Evolutionary conservation across 2,329 filamentous ascomycete genomes (phyloP), one percentile per base, ranked within the genome.

Genomic region (Tolypocladium ovalisporum): DNA sequence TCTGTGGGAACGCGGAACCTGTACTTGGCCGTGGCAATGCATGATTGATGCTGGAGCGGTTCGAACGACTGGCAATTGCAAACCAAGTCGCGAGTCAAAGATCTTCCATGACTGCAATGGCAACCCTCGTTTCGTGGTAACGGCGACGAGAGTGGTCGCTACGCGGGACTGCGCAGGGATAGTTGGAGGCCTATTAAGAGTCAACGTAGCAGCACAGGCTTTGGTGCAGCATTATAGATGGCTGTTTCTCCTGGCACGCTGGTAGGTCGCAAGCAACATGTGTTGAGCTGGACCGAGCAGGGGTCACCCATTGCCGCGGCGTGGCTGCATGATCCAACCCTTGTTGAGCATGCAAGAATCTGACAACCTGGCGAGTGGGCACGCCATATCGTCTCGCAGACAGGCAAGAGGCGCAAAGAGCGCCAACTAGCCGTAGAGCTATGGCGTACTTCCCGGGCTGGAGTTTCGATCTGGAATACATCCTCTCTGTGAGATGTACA

Each of bases 261-360:
- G n/a, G 56, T 32, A 58, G 37, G 55, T 60, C 22, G 40, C 13
- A 36, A 57, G 47, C 51, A 55, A 35, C 27, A 29, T 54, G 17
- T 54, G 35, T 22, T 52, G 44, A 15, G 32, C 27, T 12, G 27
- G 34, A 52, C 8, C 17, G 24, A 27, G 19, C 47, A 10, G 49
- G 44, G 29, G 19, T 12, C 37, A 19, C 42, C 24, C 27, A 13
- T 52, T 32, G 27, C 35, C 39, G 39, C 49, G 42, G 51, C 36
- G 52, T 57, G 55, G 57, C 57, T 56, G 56, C 58, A 56, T 54
- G 56, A 35, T 24, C 22, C 37, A 27, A 19, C 56, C 58, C 40
- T 40, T 59, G 53, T 57, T 49, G 24, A 55, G 29, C 37, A 56
- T 59, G 58, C 56, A 57, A 47, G 49, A 34, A 57, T 55, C 47